Evolutionary conservation across 2,329 filamentous ascomycete genomes (phyloP).

Genomic region (Magnaporthiopsis incrustans): DNA sequence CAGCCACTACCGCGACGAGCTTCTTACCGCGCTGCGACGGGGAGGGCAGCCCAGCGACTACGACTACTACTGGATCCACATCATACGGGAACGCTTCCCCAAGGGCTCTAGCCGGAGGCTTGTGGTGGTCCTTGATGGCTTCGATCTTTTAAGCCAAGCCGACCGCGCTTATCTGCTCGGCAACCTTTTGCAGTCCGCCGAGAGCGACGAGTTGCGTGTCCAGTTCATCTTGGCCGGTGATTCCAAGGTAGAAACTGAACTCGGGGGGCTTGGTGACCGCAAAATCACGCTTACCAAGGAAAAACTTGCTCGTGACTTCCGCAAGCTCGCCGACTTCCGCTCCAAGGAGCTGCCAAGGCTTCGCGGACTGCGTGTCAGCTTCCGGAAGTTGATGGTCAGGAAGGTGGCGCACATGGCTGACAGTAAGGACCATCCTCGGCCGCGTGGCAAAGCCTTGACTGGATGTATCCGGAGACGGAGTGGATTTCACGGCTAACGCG

Average conservation of each 20-base stretch:
- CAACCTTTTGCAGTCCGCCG: not conserved
- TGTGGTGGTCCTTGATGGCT: conserved; percentile 2
- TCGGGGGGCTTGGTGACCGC: not conserved
- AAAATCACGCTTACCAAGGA: conserved; percentile 2
- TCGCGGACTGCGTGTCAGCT: not conserved
- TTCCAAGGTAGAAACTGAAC: not conserved
- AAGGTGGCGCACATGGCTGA: conserved; percentile 6
- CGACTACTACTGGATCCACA: not conserved
- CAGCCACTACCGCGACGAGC: conserved; percentile 6
- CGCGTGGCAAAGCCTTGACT: not conserved
- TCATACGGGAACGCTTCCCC: conserved; percentile 2
- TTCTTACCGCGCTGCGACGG: not conserved
- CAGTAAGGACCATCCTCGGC: not conserved
- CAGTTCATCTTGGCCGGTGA: not conserved
- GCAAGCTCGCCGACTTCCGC: not conserved
- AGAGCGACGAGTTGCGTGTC: not conserved
- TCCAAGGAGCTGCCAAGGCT: conserved; percentile 2
- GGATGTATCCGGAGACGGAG: too few species aligned
- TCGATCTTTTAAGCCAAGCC: not conserved
- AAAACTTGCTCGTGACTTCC: not conserved
- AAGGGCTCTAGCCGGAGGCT: conserved; percentile 2
- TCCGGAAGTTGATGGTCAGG: not conserved
- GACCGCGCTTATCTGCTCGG: not conserved
- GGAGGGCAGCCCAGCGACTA: not conserved
- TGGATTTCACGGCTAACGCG: not conserved